Evolutionary conservation across 2,329 filamentous ascomycete genomes (phyloP).

Genomic region (Fusarium denticulatum): DNA sequence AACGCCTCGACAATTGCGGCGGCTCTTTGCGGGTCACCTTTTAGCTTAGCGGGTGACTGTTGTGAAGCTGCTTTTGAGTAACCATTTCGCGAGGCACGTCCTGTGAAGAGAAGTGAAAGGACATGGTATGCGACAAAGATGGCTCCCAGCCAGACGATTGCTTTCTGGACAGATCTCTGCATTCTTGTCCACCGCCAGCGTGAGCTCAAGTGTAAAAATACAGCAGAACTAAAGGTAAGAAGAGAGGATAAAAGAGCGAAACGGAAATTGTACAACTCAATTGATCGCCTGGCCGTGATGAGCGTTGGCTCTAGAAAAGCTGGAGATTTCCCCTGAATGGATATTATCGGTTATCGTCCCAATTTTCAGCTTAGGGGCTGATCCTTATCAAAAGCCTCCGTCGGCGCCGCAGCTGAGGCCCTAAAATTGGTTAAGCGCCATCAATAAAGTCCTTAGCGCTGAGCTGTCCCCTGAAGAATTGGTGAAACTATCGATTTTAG

Average conservation of each 20-base stretch:
- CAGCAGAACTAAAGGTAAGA: fast-evolving
- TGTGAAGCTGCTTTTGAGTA: neutral
- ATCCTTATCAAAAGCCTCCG: neutral
- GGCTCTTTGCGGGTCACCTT: conserved; percentile 7
- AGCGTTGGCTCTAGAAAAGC: neutral
- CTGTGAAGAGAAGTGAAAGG: neutral
- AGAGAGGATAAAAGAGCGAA: too few relatives aligned
- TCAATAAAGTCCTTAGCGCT: neutral
- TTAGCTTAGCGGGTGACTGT: neutral
- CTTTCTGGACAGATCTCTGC: neutral
- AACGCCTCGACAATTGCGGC: conserved; percentile 19
- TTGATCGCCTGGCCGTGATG: fast-evolving
- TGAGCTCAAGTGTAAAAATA: fast-evolving
- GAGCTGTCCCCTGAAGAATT: neutral
- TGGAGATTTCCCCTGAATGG: neutral
- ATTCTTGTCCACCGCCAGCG: fast-evolving
- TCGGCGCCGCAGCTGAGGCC: neutral
- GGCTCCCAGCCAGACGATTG: conserved; percentile 8
- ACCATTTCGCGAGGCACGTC: neutral
- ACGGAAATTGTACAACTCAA: neutral
- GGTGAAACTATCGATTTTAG: neutral
- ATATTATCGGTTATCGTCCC: neutral
- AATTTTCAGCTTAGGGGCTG: neutral
- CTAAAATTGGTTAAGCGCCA: neutral
- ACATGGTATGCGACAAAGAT: conserved; percentile 6